Evolutionary conservation across 805 yeast species (phyloP).

Genomic region (Ogataea paradorogensis): DNA sequence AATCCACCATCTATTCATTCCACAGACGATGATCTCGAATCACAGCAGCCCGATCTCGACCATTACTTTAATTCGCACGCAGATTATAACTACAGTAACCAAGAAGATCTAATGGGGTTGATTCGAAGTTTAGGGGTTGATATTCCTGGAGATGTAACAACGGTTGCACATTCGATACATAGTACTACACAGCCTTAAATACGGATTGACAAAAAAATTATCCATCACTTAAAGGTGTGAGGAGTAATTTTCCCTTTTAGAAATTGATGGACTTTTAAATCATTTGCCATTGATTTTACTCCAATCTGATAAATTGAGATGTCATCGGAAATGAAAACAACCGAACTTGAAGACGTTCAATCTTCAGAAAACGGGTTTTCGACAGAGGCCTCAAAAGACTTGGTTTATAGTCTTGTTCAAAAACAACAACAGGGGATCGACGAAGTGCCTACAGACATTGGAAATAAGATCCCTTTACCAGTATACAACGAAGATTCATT

Average conservation of each 20-base stretch:
- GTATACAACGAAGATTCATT: conserved; percentile 20
- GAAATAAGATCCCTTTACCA: conserved; percentile 16
- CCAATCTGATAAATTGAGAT: conserved; percentile 3
- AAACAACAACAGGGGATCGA: conserved; percentile 9
- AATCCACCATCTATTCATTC: conserved; percentile 40
- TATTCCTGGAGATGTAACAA: not conserved
- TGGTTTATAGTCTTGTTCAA: conserved; percentile 12
- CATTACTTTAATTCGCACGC: conserved; percentile 4
- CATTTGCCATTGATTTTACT: conserved; percentile 7
- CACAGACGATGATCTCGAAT: conserved; percentile 27
- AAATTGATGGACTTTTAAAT: not conserved
- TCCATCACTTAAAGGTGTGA: conserved; percentile 1
- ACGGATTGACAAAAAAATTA: not conserved
- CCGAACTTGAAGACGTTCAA: conserved; percentile 8
- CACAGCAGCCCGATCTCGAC: conserved; percentile 3
- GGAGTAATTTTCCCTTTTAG: conserved; percentile 7
- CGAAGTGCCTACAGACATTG: conserved; percentile 6
- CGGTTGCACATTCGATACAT: conserved; percentile 1
- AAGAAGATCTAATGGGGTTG: conserved; percentile 28
- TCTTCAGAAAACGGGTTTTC: conserved; percentile 10
- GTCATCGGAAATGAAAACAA: conserved; percentile 15
- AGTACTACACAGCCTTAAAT: not conserved
- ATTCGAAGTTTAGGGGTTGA: conserved; percentile 24
- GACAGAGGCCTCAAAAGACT: conserved; percentile 5
- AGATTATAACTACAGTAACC: conserved; percentile 27